Evolutionary conservation across 768 basidiomycete genomes (phyloP).

Genomic region (Sarcodon aspratus): DNA sequence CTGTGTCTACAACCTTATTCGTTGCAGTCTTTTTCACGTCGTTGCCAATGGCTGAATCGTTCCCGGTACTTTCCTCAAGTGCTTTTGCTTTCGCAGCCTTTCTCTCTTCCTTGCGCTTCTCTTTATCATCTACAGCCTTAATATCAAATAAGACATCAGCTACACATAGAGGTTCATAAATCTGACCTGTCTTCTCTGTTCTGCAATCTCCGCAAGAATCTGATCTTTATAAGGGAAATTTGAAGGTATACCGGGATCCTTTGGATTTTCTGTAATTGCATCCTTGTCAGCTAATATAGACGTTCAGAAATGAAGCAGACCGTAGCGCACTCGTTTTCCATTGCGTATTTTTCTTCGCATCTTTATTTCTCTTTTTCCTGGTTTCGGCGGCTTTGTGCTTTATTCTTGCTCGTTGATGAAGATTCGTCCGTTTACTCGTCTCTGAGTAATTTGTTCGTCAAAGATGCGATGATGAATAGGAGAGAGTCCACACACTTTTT

Average conservation of each 20-base stretch:
- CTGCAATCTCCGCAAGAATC: slow-evolving; percentile 82
- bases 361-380: slow-evolving; percentile 64
- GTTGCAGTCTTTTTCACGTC: slow-evolving; percentile 30
- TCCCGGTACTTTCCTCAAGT: slow-evolving; percentile 9
- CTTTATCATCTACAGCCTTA: slow-evolving; percentile 72
- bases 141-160: background rate
- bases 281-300: slow-evolving; percentile 1
- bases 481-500: slow-evolving; percentile 36
- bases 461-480: background rate
- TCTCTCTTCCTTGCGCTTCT: slow-evolving; percentile 52
- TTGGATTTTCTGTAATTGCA: slow-evolving; percentile 47
- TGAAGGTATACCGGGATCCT: slow-evolving; percentile 91
- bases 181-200: slow-evolving; percentile 64
- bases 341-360: slow-evolving; percentile 65
- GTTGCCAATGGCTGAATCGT: slow-evolving; percentile 20
- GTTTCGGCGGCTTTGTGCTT: slow-evolving; percentile 68
- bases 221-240: slow-evolving; percentile 92
- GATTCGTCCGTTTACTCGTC: slow-evolving; percentile 74
- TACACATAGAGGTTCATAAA: background rate
- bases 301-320: background rate
- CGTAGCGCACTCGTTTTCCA: slow-evolving; percentile 77
- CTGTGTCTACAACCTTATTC: background rate
- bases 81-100: slow-evolving; percentile 29
- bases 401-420: slow-evolving; percentile 61
- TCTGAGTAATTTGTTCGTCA: slow-evolving; percentile 28